Evolutionary conservation across 768 basidiomycete species (phyloP).

Genomic region (Hypholoma fasciculare): DNA sequence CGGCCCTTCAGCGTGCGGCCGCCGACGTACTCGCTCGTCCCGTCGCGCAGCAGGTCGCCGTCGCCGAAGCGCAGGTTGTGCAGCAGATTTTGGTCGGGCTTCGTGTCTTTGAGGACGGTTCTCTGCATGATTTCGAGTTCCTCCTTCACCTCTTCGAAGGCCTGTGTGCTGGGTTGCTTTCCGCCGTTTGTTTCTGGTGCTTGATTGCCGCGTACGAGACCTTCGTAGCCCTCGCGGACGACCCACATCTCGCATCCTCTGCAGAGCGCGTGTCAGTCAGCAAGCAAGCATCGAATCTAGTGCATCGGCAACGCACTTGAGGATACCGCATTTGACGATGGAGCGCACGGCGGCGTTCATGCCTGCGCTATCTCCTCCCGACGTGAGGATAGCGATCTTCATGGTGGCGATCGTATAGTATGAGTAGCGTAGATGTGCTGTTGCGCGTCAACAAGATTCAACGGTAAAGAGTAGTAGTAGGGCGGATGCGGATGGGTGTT

Average conservation of each 20-base stretch:
- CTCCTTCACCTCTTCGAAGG: constrained; percentile 20
- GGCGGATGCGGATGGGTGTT: not conserved
- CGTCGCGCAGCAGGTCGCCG: constrained; percentile 73
- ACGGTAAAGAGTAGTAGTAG: not conserved
- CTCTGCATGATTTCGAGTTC: constrained; percentile 16
- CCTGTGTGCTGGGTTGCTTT: constrained; percentile 19
- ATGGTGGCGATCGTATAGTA: constrained; percentile 34
- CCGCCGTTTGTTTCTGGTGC: constrained; percentile 27
- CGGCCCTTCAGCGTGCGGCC: constrained; percentile 83
- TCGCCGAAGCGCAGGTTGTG: constrained; percentile 83
- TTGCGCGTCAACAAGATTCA: not conserved
- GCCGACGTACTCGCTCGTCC: constrained; percentile 70
- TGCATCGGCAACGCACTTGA: constrained; percentile 57
- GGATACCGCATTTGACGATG: constrained; percentile 89
- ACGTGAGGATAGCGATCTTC: constrained; percentile 94
- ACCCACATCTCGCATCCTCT: constrained; percentile 97
- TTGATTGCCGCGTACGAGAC: constrained; percentile 90
- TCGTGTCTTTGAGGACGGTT: constrained; percentile 8
- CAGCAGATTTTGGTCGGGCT: constrained; percentile 43
- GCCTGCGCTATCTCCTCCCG: constrained; percentile 96
- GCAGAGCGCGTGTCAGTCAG: not conserved
- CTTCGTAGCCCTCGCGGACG: constrained; percentile 98
- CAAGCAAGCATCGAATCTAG: not conserved
- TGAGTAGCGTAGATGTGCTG: not conserved
- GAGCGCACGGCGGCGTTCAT: constrained; percentile 96